These are phyloP conservation scores for Pythium coloratum DNA, from an alignment of 352 stramenopile species.

Conservation along the genomic window DNA sequence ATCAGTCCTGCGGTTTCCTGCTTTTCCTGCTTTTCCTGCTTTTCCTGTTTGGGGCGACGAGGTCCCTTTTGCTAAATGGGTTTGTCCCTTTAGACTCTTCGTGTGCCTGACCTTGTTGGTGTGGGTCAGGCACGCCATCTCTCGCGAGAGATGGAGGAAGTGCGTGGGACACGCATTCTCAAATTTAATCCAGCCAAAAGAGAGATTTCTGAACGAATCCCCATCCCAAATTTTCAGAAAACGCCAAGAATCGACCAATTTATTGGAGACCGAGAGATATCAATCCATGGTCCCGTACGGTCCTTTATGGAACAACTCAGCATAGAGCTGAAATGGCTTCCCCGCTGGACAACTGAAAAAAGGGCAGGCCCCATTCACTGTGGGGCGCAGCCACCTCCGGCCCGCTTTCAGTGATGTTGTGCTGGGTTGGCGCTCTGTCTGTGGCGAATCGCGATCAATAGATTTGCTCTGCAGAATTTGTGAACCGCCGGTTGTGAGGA, in stretches of 20 bases:
- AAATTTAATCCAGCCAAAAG: not conserved
- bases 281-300: not conserved
- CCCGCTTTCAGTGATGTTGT: not conserved
- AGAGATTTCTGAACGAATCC: not conserved
- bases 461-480: conserved; percentile 86
- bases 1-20: no score
- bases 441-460: conserved; percentile 83
- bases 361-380: conserved; percentile 26
- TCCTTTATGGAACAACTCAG: not conserved
- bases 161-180: not conserved
- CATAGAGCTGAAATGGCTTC: not conserved
- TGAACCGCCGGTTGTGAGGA: conserved; percentile 31
- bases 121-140: not conserved
- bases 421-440: conserved; percentile 13
- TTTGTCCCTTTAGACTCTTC: not conserved
- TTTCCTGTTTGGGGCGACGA: no score
- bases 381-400: conserved; percentile 17
- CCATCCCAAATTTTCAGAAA: not conserved
- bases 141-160: not conserved
- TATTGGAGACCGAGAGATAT: no score
- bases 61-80: no score
- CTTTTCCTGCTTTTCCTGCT: no score
- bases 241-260: no score
- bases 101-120: not conserved
- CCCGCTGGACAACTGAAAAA: conserved; percentile 14